Evolutionary conservation across 345 rosid genomes (phyloP).

Genomic region (Dimocarpus longan): DNA sequence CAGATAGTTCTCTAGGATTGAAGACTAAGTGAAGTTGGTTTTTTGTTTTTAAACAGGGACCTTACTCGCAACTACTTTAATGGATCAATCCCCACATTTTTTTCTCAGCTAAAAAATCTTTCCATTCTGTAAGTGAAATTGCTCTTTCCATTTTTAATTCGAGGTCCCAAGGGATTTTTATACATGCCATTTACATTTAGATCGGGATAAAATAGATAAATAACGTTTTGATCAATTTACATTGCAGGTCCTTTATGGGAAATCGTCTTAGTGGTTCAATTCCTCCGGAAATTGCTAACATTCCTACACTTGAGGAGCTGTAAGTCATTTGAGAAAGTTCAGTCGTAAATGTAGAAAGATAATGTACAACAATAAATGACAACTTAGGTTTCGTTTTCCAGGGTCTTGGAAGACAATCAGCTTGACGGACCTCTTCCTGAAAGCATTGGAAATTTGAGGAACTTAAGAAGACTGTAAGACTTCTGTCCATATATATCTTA

Average conservation of each 20-base stretch:
- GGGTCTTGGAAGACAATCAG: conserved; percentile 66
- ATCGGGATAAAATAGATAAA: neutral
- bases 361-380: conserved; percentile 3
- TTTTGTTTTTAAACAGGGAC: conserved; percentile 50
- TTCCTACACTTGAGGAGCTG: conserved; percentile 56
- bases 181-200: neutral
- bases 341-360: neutral
- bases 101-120: conserved; percentile 53
- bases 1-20: neutral
- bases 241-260: conserved; percentile 53
- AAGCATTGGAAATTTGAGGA: conserved; percentile 61
- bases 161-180: neutral
- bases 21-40: neutral
- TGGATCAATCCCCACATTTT: conserved; percentile 68
- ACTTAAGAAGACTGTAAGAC: conserved; percentile 56
- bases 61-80: conserved; percentile 64
- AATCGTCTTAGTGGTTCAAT: conserved; percentile 68
- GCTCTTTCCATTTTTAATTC: neutral
- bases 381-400: conserved; percentile 29
- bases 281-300: conserved; percentile 59
- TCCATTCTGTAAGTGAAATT: neutral
- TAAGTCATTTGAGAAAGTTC: conserved; percentile 36
- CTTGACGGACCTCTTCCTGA: conserved; percentile 65
- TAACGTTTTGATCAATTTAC: neutral
- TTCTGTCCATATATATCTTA: neutral